Percentiles rank a stretch among this genome's conserved stretches.
These are phyloP conservation scores for Hygrophorus russula DNA, from an alignment of 768 basidiomycete genomes.

Conservation along the genomic window DNA sequence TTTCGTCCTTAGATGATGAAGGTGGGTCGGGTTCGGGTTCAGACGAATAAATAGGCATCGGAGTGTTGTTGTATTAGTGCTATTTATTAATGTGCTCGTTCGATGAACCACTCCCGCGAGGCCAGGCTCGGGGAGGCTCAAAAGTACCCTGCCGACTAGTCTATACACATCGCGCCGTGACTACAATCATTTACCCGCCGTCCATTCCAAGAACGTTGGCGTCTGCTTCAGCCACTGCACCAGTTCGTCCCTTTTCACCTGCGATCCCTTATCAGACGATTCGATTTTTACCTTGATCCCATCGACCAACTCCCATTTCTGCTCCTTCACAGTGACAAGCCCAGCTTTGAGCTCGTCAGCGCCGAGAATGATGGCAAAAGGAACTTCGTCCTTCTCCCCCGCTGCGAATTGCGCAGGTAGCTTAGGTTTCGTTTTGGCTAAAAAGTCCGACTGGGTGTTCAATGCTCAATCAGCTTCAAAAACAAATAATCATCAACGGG, in stretches of 20 bases:
- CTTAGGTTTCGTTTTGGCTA: slow-evolving; percentile 90
- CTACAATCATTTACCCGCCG: slow-evolving; percentile 19
- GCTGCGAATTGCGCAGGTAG: slow-evolving; percentile 77
- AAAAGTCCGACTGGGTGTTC: slow-evolving; percentile 66
- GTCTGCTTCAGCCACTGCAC: slow-evolving; percentile 50
- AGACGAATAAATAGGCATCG: neutral
- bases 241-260: slow-evolving; percentile 52
- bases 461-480: neutral
- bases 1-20: slow-evolving; percentile 14
- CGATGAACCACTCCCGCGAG: no score
- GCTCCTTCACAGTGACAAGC: slow-evolving; percentile 84
- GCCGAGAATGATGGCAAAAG: slow-evolving; percentile 89
- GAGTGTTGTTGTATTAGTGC: neutral
- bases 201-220: slow-evolving; percentile 32
- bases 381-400: slow-evolving; percentile 85
- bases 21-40: slow-evolving; percentile 19
- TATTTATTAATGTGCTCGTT: neutral
- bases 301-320: slow-evolving; percentile 66
- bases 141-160: neutral
- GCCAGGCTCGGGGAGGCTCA: no score
- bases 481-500: neutral
- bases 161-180: neutral
- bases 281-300: slow-evolving; percentile 63
- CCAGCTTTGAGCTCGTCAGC: slow-evolving; percentile 77
- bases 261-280: slow-evolving; percentile 50